Evolutionary conservation across 129 eudicot genomes (phyloP).

Genomic region (Oenanthe sinensis): DNA sequence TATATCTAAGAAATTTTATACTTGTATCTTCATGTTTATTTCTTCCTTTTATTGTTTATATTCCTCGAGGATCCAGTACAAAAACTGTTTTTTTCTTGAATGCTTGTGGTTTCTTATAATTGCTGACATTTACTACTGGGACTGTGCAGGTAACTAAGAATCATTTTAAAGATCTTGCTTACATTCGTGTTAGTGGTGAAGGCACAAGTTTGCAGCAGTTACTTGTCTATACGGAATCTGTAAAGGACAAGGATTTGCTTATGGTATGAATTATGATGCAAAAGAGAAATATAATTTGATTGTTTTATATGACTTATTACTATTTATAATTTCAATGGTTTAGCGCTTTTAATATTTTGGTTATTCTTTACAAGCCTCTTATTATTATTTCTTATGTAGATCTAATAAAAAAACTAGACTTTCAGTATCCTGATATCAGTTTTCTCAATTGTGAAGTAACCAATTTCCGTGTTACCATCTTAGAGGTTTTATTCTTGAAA

Average conservation of each 20-base stretch:
- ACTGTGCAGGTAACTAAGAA: slow-evolving; percentile 52
- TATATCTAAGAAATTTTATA: background rate
- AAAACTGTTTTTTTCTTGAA: background rate
- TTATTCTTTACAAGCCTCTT: background rate
- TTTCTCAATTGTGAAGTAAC: background rate
- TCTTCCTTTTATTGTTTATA: background rate
- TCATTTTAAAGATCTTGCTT: slow-evolving; percentile 63
- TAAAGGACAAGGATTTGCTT: slow-evolving; percentile 50
- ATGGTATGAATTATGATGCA: slow-evolving; percentile 44
- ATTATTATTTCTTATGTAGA: background rate
- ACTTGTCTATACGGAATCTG: slow-evolving; percentile 60
- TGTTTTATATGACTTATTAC: background rate
- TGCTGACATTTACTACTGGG: slow-evolving; percentile 18
- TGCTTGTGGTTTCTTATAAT: background rate
- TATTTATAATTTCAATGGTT: background rate
- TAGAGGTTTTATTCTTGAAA: background rate
- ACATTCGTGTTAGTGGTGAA: slow-evolving; percentile 42
- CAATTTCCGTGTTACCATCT: background rate
- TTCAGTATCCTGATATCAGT: background rate
- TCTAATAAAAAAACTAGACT: background rate
- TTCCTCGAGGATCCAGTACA: background rate
- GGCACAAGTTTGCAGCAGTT: slow-evolving; percentile 36
- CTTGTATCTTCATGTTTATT: background rate
- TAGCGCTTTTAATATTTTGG: background rate
- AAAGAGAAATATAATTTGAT: background rate